Conservation (phyloP, 2,329 filamentous ascomycete genomes). For the Exophiala sideris region DNA sequence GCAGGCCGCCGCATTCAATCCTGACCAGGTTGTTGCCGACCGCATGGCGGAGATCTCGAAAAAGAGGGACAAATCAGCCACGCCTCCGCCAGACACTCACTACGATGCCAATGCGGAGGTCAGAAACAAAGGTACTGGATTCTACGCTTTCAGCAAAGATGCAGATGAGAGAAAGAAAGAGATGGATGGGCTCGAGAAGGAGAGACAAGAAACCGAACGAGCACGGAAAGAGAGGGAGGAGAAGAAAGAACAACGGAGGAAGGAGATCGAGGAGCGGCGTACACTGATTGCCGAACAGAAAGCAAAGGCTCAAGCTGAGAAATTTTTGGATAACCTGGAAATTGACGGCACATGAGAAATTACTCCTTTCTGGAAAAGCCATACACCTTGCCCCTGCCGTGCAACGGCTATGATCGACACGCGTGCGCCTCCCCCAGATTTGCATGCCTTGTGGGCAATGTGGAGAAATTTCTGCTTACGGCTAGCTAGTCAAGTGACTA, state of each 20-base stretch:
- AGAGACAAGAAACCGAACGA: slow-evolving; percentile 66
- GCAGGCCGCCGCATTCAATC: slow-evolving; percentile 78
- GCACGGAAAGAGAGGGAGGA: slow-evolving; percentile 56
- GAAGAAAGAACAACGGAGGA: slow-evolving; percentile 56
- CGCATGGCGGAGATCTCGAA: slow-evolving; percentile 76
- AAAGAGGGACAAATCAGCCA: slow-evolving; percentile 73
- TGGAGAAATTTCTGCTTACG: too few species aligned
- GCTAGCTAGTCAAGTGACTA: too few species aligned
- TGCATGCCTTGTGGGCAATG: too few species aligned
- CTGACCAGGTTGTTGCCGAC: slow-evolving; percentile 59
- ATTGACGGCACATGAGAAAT: slow-evolving; percentile 13
- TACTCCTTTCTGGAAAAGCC: not conserved
- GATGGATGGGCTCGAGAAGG: slow-evolving; percentile 69
- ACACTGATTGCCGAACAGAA: slow-evolving; percentile 49
- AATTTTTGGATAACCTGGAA: slow-evolving; percentile 60
- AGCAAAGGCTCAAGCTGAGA: slow-evolving; percentile 67
- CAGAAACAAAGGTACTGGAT: slow-evolving; percentile 81
- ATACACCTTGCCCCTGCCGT: too few species aligned
- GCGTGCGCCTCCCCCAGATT: too few species aligned
- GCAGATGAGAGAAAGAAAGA: slow-evolving; percentile 64
- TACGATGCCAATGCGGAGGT: slow-evolving; percentile 85
- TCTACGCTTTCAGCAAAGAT: slow-evolving; percentile 83
- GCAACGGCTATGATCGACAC: too few species aligned
- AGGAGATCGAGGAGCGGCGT: slow-evolving; percentile 60
- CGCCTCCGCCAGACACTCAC: slow-evolving; percentile 75